These are phyloP conservation scores for Clohesyomyces aquaticus DNA, from an alignment of 495 filamentous ascomycete genomes.

Conservation along the genomic window DNA sequence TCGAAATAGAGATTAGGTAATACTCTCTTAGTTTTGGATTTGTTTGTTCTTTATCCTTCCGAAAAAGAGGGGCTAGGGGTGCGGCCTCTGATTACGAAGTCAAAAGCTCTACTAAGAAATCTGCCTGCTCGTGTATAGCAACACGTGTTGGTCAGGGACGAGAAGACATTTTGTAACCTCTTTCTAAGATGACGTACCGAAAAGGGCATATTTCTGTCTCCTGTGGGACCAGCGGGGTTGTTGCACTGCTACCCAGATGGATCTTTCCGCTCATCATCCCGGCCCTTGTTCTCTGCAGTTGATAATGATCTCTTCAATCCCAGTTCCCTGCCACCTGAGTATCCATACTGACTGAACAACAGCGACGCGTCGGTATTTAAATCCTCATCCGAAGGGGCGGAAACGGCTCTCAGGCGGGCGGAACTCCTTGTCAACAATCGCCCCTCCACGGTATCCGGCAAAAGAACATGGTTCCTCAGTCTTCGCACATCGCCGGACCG, in stretches of 20 bases:
- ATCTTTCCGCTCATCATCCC: not conserved
- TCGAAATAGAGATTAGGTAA: not conserved
- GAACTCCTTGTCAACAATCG: slow-evolving; percentile 11
- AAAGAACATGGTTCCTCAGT: slow-evolving; percentile 6
- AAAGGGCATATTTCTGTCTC: no score
- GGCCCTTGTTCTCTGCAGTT: not conserved
- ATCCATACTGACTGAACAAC: not conserved
- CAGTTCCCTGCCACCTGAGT: no score
- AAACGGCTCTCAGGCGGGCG: slow-evolving; percentile 4
- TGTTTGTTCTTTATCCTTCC: no score
- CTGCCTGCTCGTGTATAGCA: no score
- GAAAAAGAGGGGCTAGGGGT: not conserved
- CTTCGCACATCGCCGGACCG: slow-evolving; percentile 4
- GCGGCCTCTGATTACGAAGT: no score
- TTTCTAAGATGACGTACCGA: no score
- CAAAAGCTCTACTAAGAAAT: no score
- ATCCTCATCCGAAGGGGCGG: slow-evolving; percentile 2
- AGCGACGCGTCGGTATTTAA: slow-evolving; percentile 4
- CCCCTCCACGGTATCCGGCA: slow-evolving; percentile 5
- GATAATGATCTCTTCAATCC: no score
- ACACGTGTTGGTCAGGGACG: no score
- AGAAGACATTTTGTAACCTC: no score
- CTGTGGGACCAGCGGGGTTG: no score
- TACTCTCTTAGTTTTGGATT: not conserved
- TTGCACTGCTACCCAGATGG: no score